These are phyloP conservation scores for Geranomyces michiganensis DNA, from an alignment of 192 early-diverging fungal species.

Conservation along the genomic window DNA sequence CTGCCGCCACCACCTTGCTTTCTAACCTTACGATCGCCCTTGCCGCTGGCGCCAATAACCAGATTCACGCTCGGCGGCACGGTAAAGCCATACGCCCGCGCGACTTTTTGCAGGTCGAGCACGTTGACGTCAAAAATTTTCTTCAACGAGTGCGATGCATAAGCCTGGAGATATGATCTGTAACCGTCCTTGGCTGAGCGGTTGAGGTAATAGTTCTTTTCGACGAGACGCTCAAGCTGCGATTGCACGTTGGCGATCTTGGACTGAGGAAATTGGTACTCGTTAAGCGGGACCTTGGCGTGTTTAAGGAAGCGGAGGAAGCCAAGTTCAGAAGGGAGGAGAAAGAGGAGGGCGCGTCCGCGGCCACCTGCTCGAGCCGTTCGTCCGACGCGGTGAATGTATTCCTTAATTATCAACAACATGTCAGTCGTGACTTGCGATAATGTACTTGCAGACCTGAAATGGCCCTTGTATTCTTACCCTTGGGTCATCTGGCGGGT, in stretches of 20 bases:
- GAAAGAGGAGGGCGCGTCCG: conserved; percentile 93
- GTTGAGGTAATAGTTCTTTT: conserved; percentile 98
- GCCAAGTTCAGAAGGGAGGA: conserved; percentile 90
- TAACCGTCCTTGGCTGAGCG: conserved; percentile 95
- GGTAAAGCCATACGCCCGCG: conserved; percentile 92
- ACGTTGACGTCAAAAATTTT: conserved; percentile 92
- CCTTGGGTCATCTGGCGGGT: conserved; percentile 99
- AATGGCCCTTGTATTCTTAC: conserved; percentile 24
- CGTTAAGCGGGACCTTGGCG: conserved; percentile 97
- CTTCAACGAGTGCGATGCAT: conserved; percentile 94
- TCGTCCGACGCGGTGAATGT: conserved; percentile 68
- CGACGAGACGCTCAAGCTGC: conserved; percentile 93
- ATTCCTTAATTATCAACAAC: conserved; percentile 30
- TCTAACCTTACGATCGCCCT: conserved; percentile 49
- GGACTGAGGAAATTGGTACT: conserved; percentile 94
- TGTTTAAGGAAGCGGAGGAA: conserved; percentile 98
- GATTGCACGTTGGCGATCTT: conserved; percentile 98
- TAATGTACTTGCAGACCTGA: not conserved
- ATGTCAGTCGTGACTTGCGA: not conserved
- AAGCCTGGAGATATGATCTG: conserved; percentile 93
- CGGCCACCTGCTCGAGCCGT: conserved; percentile 90
- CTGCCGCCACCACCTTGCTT: conserved; percentile 16
- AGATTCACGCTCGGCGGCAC: conserved; percentile 95
- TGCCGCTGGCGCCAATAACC: conserved; percentile 52
- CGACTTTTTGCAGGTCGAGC: conserved; percentile 90